phyloP scores from a whole-genome alignment of 768 basidiomycete genomes.

The Trametes punicea region DNA sequence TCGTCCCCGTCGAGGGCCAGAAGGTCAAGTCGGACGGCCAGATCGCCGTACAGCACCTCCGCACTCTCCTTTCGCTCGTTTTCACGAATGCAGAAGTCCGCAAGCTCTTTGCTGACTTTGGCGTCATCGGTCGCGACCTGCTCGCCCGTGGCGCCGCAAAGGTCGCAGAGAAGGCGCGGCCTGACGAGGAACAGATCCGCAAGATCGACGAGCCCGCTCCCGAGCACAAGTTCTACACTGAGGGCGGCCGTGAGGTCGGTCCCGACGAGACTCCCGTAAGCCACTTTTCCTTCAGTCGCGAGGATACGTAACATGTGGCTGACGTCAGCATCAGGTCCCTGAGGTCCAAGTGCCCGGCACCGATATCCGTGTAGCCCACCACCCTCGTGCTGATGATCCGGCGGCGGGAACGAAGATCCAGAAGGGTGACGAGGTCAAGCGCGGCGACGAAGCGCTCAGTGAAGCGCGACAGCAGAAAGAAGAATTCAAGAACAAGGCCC shows the following conservation, averaged over 20 bases:
- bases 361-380: conserved; percentile 41
- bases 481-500: conserved; percentile 13
- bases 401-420: conserved; percentile 33
- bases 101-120: conserved; percentile 80
- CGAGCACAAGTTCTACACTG: conserved; percentile 58
- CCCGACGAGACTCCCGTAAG: conserved; percentile 45
- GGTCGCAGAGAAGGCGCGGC: conserved; percentile 65
- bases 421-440: conserved; percentile 33
- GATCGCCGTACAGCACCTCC: conserved; percentile 77
- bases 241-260: conserved; percentile 39
- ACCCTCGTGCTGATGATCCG: conserved; percentile 45
- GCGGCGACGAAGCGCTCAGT: conserved; percentile 26
- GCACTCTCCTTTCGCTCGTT: conserved; percentile 84
- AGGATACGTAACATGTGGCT: background rate
- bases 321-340: conserved; percentile 24
- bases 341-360: conserved; percentile 44
- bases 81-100: conserved; percentile 91
- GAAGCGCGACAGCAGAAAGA: conserved; percentile 20
- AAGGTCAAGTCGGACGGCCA: conserved; percentile 31
- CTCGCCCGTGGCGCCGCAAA: conserved; percentile 66
- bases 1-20: conserved; percentile 45
- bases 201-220: conserved; percentile 69
- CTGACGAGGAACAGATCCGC: conserved; percentile 55
- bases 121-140: conserved; percentile 77
- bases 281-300: background rate